Evolutionary conservation across 1,139 yeast species (phyloP), one percentile per base, ranked within the genome.

Genomic region (Suhomyces anneliseae): DNA sequence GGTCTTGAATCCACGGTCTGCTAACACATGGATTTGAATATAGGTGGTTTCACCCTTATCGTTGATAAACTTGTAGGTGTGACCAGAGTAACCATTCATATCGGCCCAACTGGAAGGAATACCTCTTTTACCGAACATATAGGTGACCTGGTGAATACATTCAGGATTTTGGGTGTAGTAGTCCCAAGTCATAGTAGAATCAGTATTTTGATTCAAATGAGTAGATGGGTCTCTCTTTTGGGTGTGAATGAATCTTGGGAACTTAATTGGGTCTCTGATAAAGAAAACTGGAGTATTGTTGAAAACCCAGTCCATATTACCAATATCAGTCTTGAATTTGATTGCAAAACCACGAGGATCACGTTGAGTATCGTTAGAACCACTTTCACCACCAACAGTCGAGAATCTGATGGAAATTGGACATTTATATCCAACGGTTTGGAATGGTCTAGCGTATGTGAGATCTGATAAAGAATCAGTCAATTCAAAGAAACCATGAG

Each of bases 221-320:
- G 95, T 87, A 68, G 87, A 81, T 36, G 95, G 95, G 71, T 86
- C 82, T 66, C 88, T 70, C 78, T 83, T 83, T 66, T 83, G 89
- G 33, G 84, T 77, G 60, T 81, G 85, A 54, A 80, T 81, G 54
- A 80, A 80, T 49, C 73, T 78, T 33, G 83, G 78, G 66, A 80
- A 80, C 66, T 80, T 80, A 47, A 72, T 62, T n/a, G 85, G 85
- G 58, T 81, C 84, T 57, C 85, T 71, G 50, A 81, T 63, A 62
- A 81, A 81, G 62, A 81, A 81, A 24, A 80, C 69, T 6, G 85
- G 85, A 11, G 85, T 81, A 60, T 81, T 81, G 67, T 81, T 81
- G 65, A 76, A 80, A 27, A 81, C 85, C 81, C 82, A 79, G 60
- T 81, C 85, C 64, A 78, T 62, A 59, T 79, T 79, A 42, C 85